Percentiles rank a stretch among this genome's conserved stretches.
Evolutionary conservation across 2,329 filamentous ascomycete genomes (phyloP).

Genomic region (Claviceps monticola): DNA sequence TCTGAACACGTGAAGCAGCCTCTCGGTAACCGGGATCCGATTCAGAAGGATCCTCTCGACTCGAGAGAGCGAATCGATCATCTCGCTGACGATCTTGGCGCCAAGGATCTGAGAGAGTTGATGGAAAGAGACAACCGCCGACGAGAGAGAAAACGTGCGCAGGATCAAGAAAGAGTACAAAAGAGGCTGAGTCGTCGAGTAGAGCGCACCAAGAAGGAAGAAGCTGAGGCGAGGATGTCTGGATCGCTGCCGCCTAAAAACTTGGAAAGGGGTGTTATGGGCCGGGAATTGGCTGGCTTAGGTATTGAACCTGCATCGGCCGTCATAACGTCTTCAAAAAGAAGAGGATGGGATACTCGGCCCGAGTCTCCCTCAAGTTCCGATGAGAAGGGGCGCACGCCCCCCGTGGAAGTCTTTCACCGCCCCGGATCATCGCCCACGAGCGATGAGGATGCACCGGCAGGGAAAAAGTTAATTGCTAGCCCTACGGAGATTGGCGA

Average conservation of each 20-base stretch:
- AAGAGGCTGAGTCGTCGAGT: slow-evolving; percentile 50
- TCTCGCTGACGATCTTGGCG: slow-evolving; percentile 74
- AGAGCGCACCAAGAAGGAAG: slow-evolving; percentile 49
- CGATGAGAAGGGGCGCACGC: slow-evolving; percentile 9
- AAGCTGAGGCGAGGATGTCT: slow-evolving; percentile 37
- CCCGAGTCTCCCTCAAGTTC: slow-evolving; percentile 13
- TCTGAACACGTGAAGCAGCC: slow-evolving; percentile 38
- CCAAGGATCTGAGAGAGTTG: slow-evolving; percentile 70
- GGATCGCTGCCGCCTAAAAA: slow-evolving; percentile 40
- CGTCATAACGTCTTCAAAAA: slow-evolving; percentile 41
- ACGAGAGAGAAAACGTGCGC: slow-evolving; percentile 56
- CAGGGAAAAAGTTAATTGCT: background rate
- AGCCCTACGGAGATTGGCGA: slow-evolving; percentile 9
- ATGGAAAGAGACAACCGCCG: slow-evolving; percentile 82
- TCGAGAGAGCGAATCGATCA: slow-evolving; percentile 51
- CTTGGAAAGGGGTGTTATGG: slow-evolving; percentile 45
- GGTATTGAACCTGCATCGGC: slow-evolving; percentile 42
- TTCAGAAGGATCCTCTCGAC: slow-evolving; percentile 46
- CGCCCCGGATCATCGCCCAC: slow-evolving; percentile 14
- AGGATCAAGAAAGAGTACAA: slow-evolving; percentile 54
- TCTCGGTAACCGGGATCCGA: slow-evolving; percentile 34
- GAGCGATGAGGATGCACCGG: slow-evolving; percentile 2
- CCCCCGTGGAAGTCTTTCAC: slow-evolving; percentile 17
- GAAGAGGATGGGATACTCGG: slow-evolving; percentile 16
- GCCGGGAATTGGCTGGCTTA: slow-evolving; percentile 42